Base-by-base conservation (phyloP, 305 asterid genomes). In the Petunia hybrid region DNA sequence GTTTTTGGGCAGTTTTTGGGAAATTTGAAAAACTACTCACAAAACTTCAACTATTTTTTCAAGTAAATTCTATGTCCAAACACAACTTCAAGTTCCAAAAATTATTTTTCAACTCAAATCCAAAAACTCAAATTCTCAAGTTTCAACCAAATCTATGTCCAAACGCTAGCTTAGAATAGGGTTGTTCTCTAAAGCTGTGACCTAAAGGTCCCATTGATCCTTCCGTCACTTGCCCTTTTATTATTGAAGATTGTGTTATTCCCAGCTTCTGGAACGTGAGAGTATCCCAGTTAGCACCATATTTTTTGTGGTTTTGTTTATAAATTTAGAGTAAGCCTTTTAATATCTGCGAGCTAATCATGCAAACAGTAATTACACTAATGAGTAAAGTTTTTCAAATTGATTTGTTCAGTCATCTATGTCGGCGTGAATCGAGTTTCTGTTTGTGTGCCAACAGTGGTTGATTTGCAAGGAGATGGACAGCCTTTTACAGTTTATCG, bases 251-350 rank as follows among this genome's bases (percentile, higher is more conserved):
- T 31, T 22, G 63, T 57, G 39, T 8, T 22, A 40, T 61, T 61
- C 36, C 66, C 67, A 61, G 65, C 65, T 60, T 59, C 38, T 60
- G 65, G 65, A 60, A 8, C 67, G 31, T 61, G 67, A 16, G 64
- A 31, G 67, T 61, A 22, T 31, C 67, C 67, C 35, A 7, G 5
- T 31, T 31, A 3, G 6, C 38, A 31, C 41, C 67, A 31, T 61
- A 61, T 31, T 31, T 61, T 8, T 61, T 31, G 67, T 61, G 67
- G 14, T 22, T 5, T 60, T 22, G 63, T 57, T 9, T 1, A 57
- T 57, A 57, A 57, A 31, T 14, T 31, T 61, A 61, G 67, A 61
- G 8, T 31, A 61, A 31, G 67, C 14, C 63, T 57, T 31, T 61
- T 31, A 60, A 31, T 61, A 61, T 31, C 41, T 61, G 40, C 41